These are phyloP conservation scores for Calocybe cyanea DNA, from an alignment of 768 basidiomycete genomes.

Conservation along the genomic window DNA sequence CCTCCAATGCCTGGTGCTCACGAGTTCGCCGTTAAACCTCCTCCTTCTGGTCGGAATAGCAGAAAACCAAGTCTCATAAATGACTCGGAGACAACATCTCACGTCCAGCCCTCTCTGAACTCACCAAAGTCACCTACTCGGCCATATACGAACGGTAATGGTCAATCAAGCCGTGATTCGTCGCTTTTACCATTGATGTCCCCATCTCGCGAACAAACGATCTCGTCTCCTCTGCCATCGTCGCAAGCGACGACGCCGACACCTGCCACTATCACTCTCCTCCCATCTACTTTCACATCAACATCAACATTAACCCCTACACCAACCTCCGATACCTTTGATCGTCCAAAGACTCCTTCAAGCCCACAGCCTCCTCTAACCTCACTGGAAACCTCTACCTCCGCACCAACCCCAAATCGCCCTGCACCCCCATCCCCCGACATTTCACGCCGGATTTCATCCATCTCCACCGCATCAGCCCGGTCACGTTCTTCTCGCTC, in stretches of 20 bases:
- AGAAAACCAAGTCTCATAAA: conserved; percentile 16
- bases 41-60: conserved; percentile 27
- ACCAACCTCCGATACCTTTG: neutral
- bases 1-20: conserved; percentile 64
- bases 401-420: conserved; percentile 20
- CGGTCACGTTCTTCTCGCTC: conserved; percentile 14
- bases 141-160: neutral
- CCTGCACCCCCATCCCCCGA: conserved; percentile 15
- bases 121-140: neutral
- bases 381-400: conserved; percentile 5
- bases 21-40: conserved; percentile 58
- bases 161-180: neutral
- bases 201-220: neutral
- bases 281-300: conserved; percentile 6
- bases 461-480: conserved; percentile 28
- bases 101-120: too few relatives aligned
- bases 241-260: conserved; percentile 13
- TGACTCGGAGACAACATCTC: too few relatives aligned
- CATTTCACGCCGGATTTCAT: conserved; percentile 17
- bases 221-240: conserved; percentile 1
- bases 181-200: neutral
- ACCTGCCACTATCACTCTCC: conserved; percentile 8
- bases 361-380: conserved; percentile 15
- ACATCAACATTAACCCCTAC: conserved; percentile 4
- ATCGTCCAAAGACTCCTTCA: conserved; percentile 17